These are phyloP conservation scores for Lagenidium giganteum DNA, from an alignment of 352 stramenopile species.

Conservation along the genomic window DNA sequence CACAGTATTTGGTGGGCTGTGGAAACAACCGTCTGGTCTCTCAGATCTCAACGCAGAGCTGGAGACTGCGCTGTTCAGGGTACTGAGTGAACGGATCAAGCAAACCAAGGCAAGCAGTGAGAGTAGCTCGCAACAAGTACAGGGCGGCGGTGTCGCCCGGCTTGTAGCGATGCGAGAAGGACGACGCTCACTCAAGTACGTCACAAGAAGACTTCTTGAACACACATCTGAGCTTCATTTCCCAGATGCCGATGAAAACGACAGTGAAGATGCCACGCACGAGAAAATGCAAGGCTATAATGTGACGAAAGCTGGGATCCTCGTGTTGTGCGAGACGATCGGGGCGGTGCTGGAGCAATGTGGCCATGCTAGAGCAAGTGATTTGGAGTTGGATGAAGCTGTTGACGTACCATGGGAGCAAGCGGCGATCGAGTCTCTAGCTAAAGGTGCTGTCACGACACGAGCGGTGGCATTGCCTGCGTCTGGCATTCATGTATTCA, in stretches of 20 bases:
- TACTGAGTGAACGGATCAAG: constrained; percentile 35
- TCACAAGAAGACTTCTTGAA: constrained; percentile 20
- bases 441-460: constrained; percentile 11
- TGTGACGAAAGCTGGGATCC: background rate
- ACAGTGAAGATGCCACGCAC: background rate
- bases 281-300: constrained; percentile 2
- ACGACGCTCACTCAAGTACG: constrained; percentile 40
- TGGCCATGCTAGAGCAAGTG: constrained; percentile 1
- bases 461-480: background rate
- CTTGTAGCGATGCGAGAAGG: constrained; percentile 32
- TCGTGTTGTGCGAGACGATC: constrained; percentile 7
- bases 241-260: constrained; percentile 2
- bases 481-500: constrained; percentile 5
- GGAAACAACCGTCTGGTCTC: constrained; percentile 21
- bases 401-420: constrained; percentile 9
- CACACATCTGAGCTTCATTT: constrained; percentile 9
- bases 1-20: constrained; percentile 41
- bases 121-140: no score
- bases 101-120: constrained; percentile 13
- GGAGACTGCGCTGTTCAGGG: constrained; percentile 43
- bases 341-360: constrained; percentile 14
- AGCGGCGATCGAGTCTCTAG: constrained; percentile 8
- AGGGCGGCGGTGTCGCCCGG: background rate
- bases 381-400: background rate
- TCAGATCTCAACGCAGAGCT: constrained; percentile 27